Conservation (phyloP, 2,329 filamentous ascomycete species). For the Colletotrichum phormii region DNA sequence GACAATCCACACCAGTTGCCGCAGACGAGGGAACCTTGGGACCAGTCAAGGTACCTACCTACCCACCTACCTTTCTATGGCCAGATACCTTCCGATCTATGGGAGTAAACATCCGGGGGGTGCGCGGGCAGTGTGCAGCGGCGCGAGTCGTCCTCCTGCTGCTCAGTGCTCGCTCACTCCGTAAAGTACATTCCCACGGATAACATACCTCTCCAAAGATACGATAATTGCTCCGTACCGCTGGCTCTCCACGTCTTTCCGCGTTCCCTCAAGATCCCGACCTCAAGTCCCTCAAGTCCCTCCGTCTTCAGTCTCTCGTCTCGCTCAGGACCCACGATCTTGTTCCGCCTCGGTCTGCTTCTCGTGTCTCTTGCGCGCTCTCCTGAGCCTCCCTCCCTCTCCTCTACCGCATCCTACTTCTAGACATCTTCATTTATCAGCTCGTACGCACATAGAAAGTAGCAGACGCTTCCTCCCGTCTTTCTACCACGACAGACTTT, state of each 20-base stretch:
- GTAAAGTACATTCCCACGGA: background rate
- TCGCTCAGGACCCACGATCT: constrained; percentile 22
- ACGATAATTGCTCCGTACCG: background rate
- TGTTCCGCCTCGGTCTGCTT: constrained; percentile 15
- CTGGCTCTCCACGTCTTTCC: background rate
- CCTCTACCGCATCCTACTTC: background rate
- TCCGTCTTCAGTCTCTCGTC: background rate
- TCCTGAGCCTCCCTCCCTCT: background rate
- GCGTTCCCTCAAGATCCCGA: background rate
- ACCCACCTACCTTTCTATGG: background rate
- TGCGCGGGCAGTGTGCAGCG: background rate
- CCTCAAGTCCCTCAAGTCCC: background rate
- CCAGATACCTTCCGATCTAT: background rate
- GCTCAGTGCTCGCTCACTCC: background rate
- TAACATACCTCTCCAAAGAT: background rate
- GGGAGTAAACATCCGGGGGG: background rate
- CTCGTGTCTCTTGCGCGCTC: background rate
- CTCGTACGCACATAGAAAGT: background rate
- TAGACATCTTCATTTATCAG: background rate
- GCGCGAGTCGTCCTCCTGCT: background rate
- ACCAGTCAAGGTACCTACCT: background rate
- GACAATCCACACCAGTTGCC: constrained; percentile 17
- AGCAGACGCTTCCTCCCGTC: background rate
- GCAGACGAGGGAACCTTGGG: constrained; percentile 25
- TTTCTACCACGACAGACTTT: background rate